Base-by-base conservation (phyloP, 352 stramenopile genomes). In the Globisporangium radiosum region DNA sequence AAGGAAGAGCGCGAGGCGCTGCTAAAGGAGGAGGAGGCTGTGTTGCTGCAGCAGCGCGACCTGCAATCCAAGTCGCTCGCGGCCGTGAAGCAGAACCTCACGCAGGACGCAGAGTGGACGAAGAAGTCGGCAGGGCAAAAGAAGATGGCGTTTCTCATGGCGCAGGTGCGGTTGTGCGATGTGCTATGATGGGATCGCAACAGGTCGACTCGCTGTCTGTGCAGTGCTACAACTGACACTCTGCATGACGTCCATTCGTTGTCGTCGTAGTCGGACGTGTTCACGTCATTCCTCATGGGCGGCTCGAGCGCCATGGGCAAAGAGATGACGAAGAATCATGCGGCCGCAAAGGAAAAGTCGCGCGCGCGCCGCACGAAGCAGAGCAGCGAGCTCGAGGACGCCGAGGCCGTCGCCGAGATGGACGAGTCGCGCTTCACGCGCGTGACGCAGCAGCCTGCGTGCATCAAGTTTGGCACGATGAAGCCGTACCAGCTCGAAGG, bases 61-160 rank as follows among this genome's bases (percentile, higher is more conserved):
- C 76, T 71, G 43, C 85, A 94, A 66, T 73, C 45, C 67, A 88
- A 91, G 59, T 85, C 81, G 8, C 68, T 94, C 15, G 82, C 84
- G 57, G 75, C 76, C 6, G 72, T 94, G 19, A 84, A 85, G 56
- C 72, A 91, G 64, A 74, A 54, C 14, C 54, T 92, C 7, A 63
- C 70, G 48, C 71, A 88, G 47, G 79, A 90, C 52, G 62, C 62
- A 19, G 74, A 78, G 2, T 87, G 65, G 69, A 56, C 49, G 17
- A 65, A 65, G 25, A 90, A 90, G 63, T 66, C 69, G 3, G 64
- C 66, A 10, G n/a, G 67, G 1, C 77, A 94, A 59, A 81, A 83
- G 68, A 88, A 88, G 56, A 87, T 94, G 79, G 77, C 76, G 45
- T 94, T 94, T 59, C 68, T 94, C n/a, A 94, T 94, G 85, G 85